phyloP scores from a whole-genome alignment of 1,284 basidiomycete genomes.

The Phellopilus nigrolimitatus region DNA sequence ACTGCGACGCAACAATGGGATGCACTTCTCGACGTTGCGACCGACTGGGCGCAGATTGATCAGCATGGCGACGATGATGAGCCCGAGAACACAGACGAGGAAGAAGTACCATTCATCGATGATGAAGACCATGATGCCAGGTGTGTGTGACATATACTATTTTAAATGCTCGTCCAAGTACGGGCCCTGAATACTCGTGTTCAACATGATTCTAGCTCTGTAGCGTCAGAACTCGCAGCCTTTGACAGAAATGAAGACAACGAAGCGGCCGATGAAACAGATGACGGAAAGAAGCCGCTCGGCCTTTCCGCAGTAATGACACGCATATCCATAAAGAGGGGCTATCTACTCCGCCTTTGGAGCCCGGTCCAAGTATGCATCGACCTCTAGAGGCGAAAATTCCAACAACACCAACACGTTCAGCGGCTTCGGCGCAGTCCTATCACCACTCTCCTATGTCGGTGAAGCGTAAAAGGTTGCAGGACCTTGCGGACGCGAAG shows the following conservation, averaged over 20 bases:
- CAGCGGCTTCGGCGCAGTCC: conserved; percentile 19
- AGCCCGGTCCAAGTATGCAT: no score
- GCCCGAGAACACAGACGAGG: conserved; percentile 35
- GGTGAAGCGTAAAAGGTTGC: conserved; percentile 36
- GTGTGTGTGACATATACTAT: conserved; percentile 13
- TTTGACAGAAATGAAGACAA: neutral
- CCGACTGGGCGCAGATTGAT: conserved; percentile 38
- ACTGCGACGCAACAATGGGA: conserved; percentile 49
- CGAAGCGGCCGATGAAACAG: neutral
- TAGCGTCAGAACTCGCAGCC: neutral
- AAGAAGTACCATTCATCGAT: conserved; percentile 38
- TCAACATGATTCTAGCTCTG: neutral
- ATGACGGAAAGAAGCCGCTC: neutral
- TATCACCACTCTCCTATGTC: conserved; percentile 32
- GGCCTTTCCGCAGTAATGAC: neutral
- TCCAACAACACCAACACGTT: neutral
- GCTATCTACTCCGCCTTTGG: neutral
- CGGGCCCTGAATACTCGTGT: no score
- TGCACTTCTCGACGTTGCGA: conserved; percentile 38
- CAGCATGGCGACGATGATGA: conserved; percentile 26
- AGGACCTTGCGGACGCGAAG: conserved; percentile 30
- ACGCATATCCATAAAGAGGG: neutral
- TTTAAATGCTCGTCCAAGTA: no score
- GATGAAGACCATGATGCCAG: conserved; percentile 25
- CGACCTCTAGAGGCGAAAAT: neutral